Conservation (phyloP, 257 asterid species). For the Solanum arcanum region DNA sequence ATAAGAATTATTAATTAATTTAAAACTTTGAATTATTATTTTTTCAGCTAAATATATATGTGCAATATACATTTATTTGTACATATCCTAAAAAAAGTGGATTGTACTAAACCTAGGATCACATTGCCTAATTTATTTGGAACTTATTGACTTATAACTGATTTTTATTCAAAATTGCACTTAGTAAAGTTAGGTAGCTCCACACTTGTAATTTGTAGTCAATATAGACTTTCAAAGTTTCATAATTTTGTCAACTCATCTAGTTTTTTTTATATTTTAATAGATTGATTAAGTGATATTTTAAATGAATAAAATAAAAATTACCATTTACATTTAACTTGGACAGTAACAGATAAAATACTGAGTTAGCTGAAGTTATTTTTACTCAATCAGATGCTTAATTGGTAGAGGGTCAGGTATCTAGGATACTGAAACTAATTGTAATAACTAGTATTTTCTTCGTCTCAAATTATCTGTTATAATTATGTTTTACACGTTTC, state of each 20-base stretch:
- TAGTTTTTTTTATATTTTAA: background rate
- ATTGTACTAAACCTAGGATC: background rate
- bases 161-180: background rate
- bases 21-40: background rate
- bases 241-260: background rate
- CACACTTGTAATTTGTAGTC: background rate
- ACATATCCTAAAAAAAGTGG: background rate
- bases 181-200: background rate
- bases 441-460: background rate
- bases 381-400: background rate
- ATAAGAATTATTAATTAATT: background rate
- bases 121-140: background rate
- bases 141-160: background rate
- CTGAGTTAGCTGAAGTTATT: fast-evolving
- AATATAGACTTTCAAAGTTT: background rate
- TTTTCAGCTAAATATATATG: background rate
- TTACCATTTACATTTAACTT: background rate
- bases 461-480: fast-evolving
- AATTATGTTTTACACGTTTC: background rate
- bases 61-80: background rate
- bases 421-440: no score
- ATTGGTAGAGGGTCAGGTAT: background rate
- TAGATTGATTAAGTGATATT: background rate
- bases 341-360: background rate
- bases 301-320: background rate